A percentile compares a stretch with the other conserved stretches of the same genome.
These are phyloP conservation scores for Phytophthora citricola DNA, from an alignment of 352 stramenopile species.

Conservation along the genomic window DNA sequence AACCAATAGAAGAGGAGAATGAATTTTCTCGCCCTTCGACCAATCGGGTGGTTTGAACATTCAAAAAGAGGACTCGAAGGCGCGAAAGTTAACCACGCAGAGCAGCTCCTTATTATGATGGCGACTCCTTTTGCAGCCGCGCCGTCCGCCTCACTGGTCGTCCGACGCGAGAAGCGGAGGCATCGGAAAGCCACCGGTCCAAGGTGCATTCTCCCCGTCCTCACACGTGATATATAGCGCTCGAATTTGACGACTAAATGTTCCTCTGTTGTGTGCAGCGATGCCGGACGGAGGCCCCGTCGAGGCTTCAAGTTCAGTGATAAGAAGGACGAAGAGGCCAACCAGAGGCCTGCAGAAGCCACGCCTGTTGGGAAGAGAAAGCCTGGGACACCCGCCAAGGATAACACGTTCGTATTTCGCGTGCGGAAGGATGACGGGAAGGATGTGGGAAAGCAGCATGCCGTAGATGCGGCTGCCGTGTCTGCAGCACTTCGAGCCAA, in stretches of 20 bases:
- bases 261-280: constrained; percentile 18
- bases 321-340: constrained; percentile 32
- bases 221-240: not conserved
- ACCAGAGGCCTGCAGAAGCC: constrained; percentile 32
- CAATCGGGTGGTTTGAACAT: constrained; percentile 39
- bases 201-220: constrained; percentile 32
- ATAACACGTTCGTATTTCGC: constrained; percentile 66
- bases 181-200: constrained; percentile 40
- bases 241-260: not conserved
- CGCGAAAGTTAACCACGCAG: constrained; percentile 24
- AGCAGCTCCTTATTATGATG: constrained; percentile 31
- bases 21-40: constrained; percentile 25
- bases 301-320: constrained; percentile 71
- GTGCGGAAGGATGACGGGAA: constrained; percentile 47
- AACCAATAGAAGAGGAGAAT: constrained; percentile 7
- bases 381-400: constrained; percentile 19
- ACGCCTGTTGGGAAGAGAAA: constrained; percentile 34
- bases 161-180: constrained; percentile 65
- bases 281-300: constrained; percentile 29
- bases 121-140: constrained; percentile 34
- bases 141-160: constrained; percentile 59
- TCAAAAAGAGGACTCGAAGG: constrained; percentile 25
- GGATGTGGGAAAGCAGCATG: constrained; percentile 29
- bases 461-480: constrained; percentile 49
- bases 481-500: constrained; percentile 53